Conservation (phyloP, 257 asterid species). For the Solanum commersonii region DNA sequence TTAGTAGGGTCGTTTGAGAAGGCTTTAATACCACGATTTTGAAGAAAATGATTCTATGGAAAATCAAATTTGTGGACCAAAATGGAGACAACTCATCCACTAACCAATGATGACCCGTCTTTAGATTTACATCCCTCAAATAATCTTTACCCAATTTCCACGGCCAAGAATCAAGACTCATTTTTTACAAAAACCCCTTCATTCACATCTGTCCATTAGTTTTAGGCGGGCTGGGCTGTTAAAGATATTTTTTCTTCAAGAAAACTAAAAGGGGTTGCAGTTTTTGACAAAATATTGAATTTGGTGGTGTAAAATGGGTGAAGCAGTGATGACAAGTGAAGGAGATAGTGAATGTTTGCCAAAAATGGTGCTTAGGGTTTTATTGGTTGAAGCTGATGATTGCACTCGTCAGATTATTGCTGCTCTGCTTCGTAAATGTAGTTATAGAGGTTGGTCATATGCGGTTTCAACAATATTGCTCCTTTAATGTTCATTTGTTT, state of each 20-base stretch:
- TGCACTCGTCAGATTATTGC: conserved; percentile 89
- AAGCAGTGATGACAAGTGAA: conserved; percentile 32
- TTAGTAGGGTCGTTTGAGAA: not conserved
- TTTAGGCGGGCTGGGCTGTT: not conserved
- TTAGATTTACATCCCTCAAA: not conserved
- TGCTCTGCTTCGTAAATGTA: conserved; percentile 92
- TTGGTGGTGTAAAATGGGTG: conserved; percentile 37
- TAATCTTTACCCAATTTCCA: not conserved
- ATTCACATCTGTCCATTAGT: not conserved
- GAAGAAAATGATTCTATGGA: not conserved
- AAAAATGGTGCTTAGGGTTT: conserved; percentile 59
- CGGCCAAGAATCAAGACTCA: not conserved
- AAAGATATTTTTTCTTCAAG: not conserved
- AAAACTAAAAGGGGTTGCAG: not conserved
- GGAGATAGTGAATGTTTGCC: conserved; percentile 37
- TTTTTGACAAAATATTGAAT: not conserved
- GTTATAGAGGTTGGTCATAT: conserved; percentile 47
- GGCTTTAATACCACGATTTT: not conserved
- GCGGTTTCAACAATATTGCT: not conserved
- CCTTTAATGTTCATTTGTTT: not conserved
- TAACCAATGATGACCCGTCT: not conserved
- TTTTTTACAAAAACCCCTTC: not conserved
- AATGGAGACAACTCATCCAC: not conserved
- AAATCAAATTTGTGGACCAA: conserved; percentile 1
- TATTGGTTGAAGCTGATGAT: conserved; percentile 89